Evolutionary conservation across 345 rosid species (phyloP), one percentile per base, ranked within the genome.

Genomic region (Clausena lansium): DNA sequence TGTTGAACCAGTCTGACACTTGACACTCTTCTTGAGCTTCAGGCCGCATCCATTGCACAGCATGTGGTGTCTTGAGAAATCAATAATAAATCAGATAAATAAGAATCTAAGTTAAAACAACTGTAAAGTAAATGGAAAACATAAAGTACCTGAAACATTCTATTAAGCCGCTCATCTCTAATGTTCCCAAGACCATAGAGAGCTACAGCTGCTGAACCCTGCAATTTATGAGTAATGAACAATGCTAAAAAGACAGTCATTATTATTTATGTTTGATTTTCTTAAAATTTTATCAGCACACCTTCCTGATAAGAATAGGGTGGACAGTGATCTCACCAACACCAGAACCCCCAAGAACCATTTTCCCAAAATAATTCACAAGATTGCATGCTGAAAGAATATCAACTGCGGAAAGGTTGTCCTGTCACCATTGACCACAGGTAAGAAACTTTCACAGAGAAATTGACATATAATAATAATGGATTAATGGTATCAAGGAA

Each of bases 31-130:
- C 97, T 87, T 94, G 95, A 81, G 93, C 85, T 90, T 95, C 99
- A 79, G 99, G 97, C 76, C 97, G 91, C 98, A 93, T 95, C 99
- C 99, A 95, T 84, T 94, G 97, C 64, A 95, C 94, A 78, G 97
- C 98, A 84, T 94, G 99, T 45, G 99, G 99, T 67, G 98, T 95
- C 99, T 95, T 95, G 78, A 69, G 61, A 78, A 77, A 73, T 75
- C 57, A 83, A 74, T 22, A 35, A 66, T n/a, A 58, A 77, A 85
- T 54, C 73, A 70, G 68, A 76, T 27, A 78, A 32, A 67, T 58
- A 57, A 47, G 77, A 14, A 79, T 76, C 71, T 33, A 65, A 62
- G 67, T 47, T 65, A 75, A 75, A 75, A 62, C 28, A 35, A 19
- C 28, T 78, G 75, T 24, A 65, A 73, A 67, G 62, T 52, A 66